These are phyloP conservation scores for Carallia brachiata DNA, from an alignment of 345 rosid genomes.

Conservation along the genomic window DNA sequence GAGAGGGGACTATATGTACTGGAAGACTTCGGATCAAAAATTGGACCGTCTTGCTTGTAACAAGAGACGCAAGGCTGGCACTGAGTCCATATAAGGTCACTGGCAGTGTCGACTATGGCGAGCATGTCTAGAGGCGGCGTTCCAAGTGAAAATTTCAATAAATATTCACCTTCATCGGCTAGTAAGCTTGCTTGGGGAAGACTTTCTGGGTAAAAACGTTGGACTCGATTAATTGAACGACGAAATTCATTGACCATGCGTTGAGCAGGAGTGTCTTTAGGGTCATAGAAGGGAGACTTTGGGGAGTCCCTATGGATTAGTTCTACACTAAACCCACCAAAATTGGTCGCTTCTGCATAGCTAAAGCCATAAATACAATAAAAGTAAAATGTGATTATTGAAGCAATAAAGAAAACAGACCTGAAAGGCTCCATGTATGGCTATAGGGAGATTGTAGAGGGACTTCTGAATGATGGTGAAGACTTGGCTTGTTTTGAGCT, in stretches of 20 bases:
- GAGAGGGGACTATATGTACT: slow-evolving; percentile 23
- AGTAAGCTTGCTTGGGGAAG: not conserved
- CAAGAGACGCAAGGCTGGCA: slow-evolving; percentile 17
- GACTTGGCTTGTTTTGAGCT: too few species aligned
- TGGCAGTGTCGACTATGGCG: slow-evolving; percentile 21
- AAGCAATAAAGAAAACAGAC: too few species aligned
- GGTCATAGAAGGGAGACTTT: slow-evolving; percentile 26
- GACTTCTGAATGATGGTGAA: too few species aligned
- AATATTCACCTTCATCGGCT: slow-evolving; percentile 16
- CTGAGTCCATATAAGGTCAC: slow-evolving; percentile 27
- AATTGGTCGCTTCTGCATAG: not conserved
- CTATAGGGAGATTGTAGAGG: too few species aligned
- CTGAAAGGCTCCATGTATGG: too few species aligned
- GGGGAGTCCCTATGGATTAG: slow-evolving; percentile 35
- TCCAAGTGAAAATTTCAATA: slow-evolving; percentile 16
- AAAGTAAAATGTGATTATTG: too few species aligned
- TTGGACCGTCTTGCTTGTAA: slow-evolving; percentile 14
- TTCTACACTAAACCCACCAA: slow-evolving; percentile 24
- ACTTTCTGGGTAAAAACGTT: not conserved
- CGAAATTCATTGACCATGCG: slow-evolving; percentile 10
- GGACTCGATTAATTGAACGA: slow-evolving; percentile 18
- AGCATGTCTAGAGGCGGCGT: slow-evolving; percentile 14
- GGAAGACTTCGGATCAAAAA: slow-evolving; percentile 29
- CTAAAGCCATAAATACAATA: too few species aligned
- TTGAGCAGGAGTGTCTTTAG: not conserved